Base-by-base conservation (phyloP, 345 rosid species). In the Sisymbrium altissimum region DNA sequence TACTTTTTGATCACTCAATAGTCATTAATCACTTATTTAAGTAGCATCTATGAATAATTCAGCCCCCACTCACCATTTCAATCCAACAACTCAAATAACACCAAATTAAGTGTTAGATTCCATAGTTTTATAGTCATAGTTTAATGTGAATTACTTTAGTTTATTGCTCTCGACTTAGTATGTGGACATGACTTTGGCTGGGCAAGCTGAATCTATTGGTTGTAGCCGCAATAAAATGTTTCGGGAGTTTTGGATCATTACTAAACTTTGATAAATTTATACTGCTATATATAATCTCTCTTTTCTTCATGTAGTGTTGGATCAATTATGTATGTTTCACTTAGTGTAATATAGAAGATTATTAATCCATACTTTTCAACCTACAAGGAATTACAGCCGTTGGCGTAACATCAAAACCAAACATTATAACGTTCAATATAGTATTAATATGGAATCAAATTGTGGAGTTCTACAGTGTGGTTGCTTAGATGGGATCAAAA, bases 21-120 rank as follows among this genome's bases (percentile, higher is more conserved):
- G 58, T 25, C 45, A 27, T 14, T 63, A 18, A 74, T 69, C 60
- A 55, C 38, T 50, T 40, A 23, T 30, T 46, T 76, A 67, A 62
- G 50, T 68, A 69, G 74, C 13, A 33, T 68, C 57, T 14, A 53
- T 25, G 49, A 76, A 69, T 69, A 44, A 62, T 76, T 35, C 56
- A 76, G 19, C 9, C 75, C 77, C 86, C 87, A 82, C 86, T 83
- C 29, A 80, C 76, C 74, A 73, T 75, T 79, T 78, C 40, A 54
- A 45, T 33, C 61, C 71, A 63, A 63, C 76, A 76, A 64, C 80
- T 63, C 75, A 54, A 39, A 41, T 44, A 64, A 63, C 66, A 70
- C 65, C 75, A 70, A 63, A 63, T 9, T 46, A 70, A 44, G 76
- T 55, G 76, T 64, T 45, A 36, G 66, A 63, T 76, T 59, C 48